A percentile compares a stretch with the other conserved stretches of the same genome.
These are phyloP conservation scores for Dunaliella sp. DNA, from an alignment of 139 green algal genomes.

Conservation along the genomic window DNA sequence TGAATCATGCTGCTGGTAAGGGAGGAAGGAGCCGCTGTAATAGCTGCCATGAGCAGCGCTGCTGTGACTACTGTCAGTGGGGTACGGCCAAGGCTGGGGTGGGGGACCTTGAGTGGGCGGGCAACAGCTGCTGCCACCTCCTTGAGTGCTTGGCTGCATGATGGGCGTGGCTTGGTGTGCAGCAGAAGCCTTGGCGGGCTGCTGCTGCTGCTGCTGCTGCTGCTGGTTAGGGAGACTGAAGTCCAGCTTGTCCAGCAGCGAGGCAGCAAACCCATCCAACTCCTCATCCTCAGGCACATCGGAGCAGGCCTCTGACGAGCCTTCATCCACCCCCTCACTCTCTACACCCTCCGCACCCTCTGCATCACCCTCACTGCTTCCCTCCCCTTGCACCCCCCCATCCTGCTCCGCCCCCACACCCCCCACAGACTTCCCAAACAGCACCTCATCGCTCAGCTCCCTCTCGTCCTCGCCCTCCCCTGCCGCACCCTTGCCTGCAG, in stretches of 20 bases:
- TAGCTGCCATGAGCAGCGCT: too few species aligned
- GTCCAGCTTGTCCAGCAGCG: conserved; percentile 5
- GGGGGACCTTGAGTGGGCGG: too few species aligned
- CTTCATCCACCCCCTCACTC: conserved; percentile 2
- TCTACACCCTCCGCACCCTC: background rate
- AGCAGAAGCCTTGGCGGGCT: too few species aligned
- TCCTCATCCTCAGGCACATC: conserved; percentile 17
- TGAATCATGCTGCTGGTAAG: too few species aligned
- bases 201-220: background rate
- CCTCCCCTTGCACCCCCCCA: background rate
- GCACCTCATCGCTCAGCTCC: conserved; percentile 21
- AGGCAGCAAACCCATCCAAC: conserved; percentile 19
- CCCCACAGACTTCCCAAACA: conserved; percentile 9
- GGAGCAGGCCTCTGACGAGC: background rate
- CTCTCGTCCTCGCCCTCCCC: background rate
- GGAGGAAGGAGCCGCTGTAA: too few species aligned
- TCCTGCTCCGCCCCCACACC: background rate
- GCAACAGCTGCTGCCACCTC: too few species aligned
- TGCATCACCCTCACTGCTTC: background rate
- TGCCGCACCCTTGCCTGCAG: background rate
- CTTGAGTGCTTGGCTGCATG: too few species aligned
- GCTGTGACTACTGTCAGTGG: too few species aligned
- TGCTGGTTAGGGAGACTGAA: background rate
- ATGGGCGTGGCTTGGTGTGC: too few species aligned
- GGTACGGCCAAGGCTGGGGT: too few species aligned